Base-by-base conservation (phyloP, 148 eudicot species). In the Chenopodium suecicum region DNA sequence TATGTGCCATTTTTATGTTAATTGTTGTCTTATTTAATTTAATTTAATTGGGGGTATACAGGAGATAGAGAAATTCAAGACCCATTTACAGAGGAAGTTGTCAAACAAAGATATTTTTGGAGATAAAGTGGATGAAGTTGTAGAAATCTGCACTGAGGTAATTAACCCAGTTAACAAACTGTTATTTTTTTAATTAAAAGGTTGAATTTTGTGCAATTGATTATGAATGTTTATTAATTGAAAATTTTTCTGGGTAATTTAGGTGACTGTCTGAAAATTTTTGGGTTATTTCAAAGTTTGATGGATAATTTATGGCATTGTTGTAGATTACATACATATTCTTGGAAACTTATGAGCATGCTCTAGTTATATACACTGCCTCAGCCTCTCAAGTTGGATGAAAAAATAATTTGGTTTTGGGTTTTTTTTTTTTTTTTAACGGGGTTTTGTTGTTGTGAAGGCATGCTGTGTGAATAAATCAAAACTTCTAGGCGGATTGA, bases 51-150 rank as follows among this genome's bases (percentile, higher is more conserved):
- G 75, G 74, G 31, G 1, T 62, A 62, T 88, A 69, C 81, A 95
- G 98, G 98, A 93, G 79, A 93, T 92, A 16, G 93, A 93, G 66
- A 95, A 91, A 77, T 95, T 95, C 19, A 92, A 78, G 84, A 80
- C 37, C 73, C 87, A 90, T 89, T 88, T 95, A 14, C 14, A 70
- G 67, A 88, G 87, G 62, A 92, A 88, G 82, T 82, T 95, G 17
- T 83, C 92, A 29, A 92, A 91, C 88, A 88, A 90, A 77, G 92
- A 92, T 54, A 37, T 89, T 27, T 95, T 48, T 83, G 98, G 91
- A 56, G 98, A 95, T 82, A 84, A 92, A 12, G 66, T 93, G 68
- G 91, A 89, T 32, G 94, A 93, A 19, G 92, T 95, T 23, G 89
- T 92, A 9, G 88, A 81, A 31, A 85, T 93, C 79, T 95, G 98